phyloP scores from a whole-genome alignment of 352 stramenopile species.

The Pythium aristosporum region DNA sequence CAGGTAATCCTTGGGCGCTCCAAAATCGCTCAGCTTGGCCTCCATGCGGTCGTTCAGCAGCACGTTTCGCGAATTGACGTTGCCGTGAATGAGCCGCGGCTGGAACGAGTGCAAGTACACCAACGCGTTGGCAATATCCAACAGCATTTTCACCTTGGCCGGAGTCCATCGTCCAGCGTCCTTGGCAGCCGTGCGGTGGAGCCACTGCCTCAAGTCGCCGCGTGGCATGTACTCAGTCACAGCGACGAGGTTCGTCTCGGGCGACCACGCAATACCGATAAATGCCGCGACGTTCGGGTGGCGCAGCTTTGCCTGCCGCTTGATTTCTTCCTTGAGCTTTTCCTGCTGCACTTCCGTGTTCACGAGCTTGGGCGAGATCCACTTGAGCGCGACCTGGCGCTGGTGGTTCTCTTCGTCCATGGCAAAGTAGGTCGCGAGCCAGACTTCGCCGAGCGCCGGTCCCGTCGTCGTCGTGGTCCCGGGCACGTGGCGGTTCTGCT shows the following conservation, averaged over 20 bases:
- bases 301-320: conserved; percentile 52
- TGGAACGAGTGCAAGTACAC: conserved; percentile 70
- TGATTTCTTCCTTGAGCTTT: conserved; percentile 67
- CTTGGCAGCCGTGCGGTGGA: conserved; percentile 44
- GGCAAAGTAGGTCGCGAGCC: conserved; percentile 50
- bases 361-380: conserved; percentile 37
- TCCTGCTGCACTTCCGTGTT: conserved; percentile 34
- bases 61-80: conserved; percentile 70
- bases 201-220: conserved; percentile 68
- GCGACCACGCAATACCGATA: conserved; percentile 70
- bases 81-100: conserved; percentile 52
- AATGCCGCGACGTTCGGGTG: conserved; percentile 71
- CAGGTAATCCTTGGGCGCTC: conserved; percentile 46
- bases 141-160: conserved; percentile 57
- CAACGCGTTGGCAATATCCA: conserved; percentile 62
- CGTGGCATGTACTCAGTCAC: conserved; percentile 75
- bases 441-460: conserved; percentile 47
- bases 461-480: conserved; percentile 29
- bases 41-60: conserved; percentile 53
- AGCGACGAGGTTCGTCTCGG: conserved; percentile 59
- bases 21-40: conserved; percentile 72
- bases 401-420: conserved; percentile 30
- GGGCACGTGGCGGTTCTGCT: conserved; percentile 41
- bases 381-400: conserved; percentile 57
- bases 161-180: conserved; percentile 51